phyloP scores from a whole-genome alignment of 495 filamentous ascomycete species.

The Glonium stellatum region DNA sequence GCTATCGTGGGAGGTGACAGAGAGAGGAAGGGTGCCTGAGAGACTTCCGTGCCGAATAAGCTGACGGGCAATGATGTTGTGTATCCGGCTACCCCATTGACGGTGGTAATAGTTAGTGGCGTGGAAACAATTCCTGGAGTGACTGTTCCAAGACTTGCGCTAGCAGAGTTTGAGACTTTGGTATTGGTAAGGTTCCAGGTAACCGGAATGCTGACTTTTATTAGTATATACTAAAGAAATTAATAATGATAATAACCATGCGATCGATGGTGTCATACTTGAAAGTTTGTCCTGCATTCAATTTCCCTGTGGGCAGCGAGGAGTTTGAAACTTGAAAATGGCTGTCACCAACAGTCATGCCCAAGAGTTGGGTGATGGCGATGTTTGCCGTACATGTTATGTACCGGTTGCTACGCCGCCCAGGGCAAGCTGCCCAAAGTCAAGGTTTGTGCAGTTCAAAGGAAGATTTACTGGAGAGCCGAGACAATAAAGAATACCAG shows the following conservation, averaged over 20 bases:
- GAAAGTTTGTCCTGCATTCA: too few species aligned
- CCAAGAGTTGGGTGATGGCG: slow-evolving; percentile 20
- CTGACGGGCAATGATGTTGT: slow-evolving; percentile 10
- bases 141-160: slow-evolving; percentile 25
- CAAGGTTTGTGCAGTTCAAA: slow-evolving; percentile 19
- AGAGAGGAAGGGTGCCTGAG: slow-evolving; percentile 28
- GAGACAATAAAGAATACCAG: slow-evolving; percentile 36
- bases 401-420: slow-evolving; percentile 27
- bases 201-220: too few species aligned
- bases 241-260: too few species aligned
- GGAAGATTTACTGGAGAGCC: slow-evolving; percentile 28
- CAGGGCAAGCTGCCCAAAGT: slow-evolving; percentile 41
- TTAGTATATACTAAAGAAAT: too few species aligned
- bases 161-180: slow-evolving; percentile 31
- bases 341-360: not conserved
- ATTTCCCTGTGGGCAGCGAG: not conserved
- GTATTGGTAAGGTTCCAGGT: slow-evolving; percentile 35
- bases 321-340: not conserved
- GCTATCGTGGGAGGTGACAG: slow-evolving; percentile 32
- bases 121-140: slow-evolving; percentile 34
- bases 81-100: slow-evolving; percentile 33
- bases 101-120: slow-evolving; percentile 22
- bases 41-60: slow-evolving; percentile 33
- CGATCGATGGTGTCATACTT: too few species aligned
- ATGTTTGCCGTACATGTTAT: slow-evolving; percentile 38